These are phyloP conservation scores for Haplosporangium sp. DNA, from an alignment of 371 early-diverging fungal genomes.

Conservation along the genomic window DNA sequence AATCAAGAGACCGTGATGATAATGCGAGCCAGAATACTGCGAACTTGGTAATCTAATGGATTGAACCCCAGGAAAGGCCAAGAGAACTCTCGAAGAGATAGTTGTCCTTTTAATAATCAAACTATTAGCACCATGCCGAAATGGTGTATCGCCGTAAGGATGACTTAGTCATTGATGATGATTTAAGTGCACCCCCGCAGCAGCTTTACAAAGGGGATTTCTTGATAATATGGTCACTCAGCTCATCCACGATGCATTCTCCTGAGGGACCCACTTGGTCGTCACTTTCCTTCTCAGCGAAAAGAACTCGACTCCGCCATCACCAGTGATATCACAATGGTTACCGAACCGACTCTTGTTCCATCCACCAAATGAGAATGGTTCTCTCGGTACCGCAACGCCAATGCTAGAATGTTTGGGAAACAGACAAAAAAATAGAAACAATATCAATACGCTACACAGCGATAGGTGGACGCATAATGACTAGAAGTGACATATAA, in stretches of 20 bases:
- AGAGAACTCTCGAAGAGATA: no score
- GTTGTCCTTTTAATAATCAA: no score
- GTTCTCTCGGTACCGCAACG: conserved; percentile 78
- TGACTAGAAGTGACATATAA: not conserved
- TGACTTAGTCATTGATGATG: no score
- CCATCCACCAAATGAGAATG: conserved; percentile 83
- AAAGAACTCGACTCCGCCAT: conserved; percentile 75
- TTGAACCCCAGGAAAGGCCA: no score
- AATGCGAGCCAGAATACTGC: no score
- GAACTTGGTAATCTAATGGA: no score
- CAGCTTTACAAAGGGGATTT: not conserved
- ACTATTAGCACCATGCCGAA: no score
- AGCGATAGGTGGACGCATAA: no score
- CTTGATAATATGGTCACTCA: conserved; percentile 12
- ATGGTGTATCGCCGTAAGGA: no score
- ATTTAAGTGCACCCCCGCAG: no score
- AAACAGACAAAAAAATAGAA: not conserved
- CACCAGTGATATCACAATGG: conserved; percentile 77
- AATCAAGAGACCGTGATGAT: no score
- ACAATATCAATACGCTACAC: not conserved
- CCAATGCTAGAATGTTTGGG: conserved; percentile 60
- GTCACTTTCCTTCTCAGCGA: conserved; percentile 74
- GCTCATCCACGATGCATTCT: conserved; percentile 65
- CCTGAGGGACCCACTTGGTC: conserved; percentile 72
- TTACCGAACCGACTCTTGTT: conserved; percentile 72